phyloP scores from a whole-genome alignment of 371 early-diverging fungal genomes.

The Syncephalastrum sp. region DNA sequence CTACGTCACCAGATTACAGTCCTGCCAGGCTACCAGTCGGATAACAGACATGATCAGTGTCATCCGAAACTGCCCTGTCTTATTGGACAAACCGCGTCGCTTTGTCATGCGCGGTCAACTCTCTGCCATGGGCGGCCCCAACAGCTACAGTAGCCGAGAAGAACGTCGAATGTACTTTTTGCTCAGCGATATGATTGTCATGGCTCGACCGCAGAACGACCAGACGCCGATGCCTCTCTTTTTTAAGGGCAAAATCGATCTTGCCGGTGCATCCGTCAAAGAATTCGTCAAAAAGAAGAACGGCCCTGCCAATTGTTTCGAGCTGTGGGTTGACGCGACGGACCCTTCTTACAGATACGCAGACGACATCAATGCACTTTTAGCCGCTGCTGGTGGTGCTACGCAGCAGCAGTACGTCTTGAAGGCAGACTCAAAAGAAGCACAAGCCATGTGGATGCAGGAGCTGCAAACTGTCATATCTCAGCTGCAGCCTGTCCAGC shows the following conservation, averaged over 20 bases:
- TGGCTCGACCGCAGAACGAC: constrained; percentile 17
- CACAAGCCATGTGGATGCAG: constrained; percentile 13
- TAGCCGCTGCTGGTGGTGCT: constrained; percentile 20
- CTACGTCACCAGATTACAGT: constrained; percentile 10
- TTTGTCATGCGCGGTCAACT: constrained; percentile 20
- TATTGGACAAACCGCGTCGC: constrained; percentile 20
- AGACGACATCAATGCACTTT: constrained; percentile 19
- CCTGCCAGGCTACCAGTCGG: constrained; percentile 17
- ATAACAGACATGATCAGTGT: constrained; percentile 14
- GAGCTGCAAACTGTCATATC: constrained; percentile 15
- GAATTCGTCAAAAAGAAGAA: constrained; percentile 12
- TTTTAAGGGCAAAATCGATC: constrained; percentile 21
- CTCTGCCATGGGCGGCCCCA: constrained; percentile 3
- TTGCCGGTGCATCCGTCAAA: constrained; percentile 14
- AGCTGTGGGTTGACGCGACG: constrained; percentile 14
- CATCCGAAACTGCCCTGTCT: constrained; percentile 17
- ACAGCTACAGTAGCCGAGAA: constrained; percentile 10
- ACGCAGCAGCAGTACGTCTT: constrained; percentile 13
- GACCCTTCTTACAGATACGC: constrained; percentile 19
- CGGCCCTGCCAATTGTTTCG: constrained; percentile 13
- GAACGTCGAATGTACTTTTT: constrained; percentile 21
- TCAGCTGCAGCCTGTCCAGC: constrained; percentile 4
- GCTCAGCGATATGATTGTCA: constrained; percentile 17
- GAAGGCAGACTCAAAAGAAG: constrained; percentile 20
- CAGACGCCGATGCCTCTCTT: constrained; percentile 4